Evolutionary conservation across 768 basidiomycete genomes (phyloP).

Genomic region (Agaricus sinodeliciosus): DNA sequence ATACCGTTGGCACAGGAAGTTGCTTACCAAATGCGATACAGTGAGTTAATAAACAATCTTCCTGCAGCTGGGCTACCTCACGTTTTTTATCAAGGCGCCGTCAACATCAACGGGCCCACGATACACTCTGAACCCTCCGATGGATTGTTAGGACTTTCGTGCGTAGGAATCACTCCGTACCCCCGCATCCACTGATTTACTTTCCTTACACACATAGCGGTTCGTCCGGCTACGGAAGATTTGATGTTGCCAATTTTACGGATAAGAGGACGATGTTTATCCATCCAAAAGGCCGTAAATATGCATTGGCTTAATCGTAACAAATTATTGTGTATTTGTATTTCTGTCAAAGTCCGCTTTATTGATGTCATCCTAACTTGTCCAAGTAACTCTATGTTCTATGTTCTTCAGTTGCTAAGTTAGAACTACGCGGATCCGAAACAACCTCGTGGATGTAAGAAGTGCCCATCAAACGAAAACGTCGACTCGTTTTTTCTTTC

Average conservation of each 20-base stretch:
- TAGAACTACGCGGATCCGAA: too few relatives aligned
- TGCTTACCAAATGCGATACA: constrained; percentile 41
- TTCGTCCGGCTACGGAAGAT: constrained; percentile 44
- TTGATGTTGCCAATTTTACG: constrained; percentile 44
- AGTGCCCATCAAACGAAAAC: too few relatives aligned
- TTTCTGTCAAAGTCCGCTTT: too few relatives aligned
- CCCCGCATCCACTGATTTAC: background rate
- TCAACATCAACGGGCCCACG: constrained; percentile 50
- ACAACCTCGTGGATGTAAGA: too few relatives aligned
- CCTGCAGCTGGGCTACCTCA: background rate
- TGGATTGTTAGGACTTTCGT: constrained; percentile 41
- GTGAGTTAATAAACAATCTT: constrained; percentile 17
- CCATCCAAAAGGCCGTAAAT: constrained; percentile 28
- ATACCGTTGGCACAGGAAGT: constrained; percentile 35
- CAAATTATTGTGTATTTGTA: too few relatives aligned
- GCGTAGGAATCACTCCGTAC: constrained; percentile 13
- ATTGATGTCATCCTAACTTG: too few relatives aligned
- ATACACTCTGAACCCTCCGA: constrained; percentile 35
- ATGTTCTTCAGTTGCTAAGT: too few relatives aligned
- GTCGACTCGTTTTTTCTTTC: too few relatives aligned
- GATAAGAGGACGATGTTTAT: constrained; percentile 24
- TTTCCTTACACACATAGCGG: constrained; percentile 21
- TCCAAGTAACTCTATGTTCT: too few relatives aligned
- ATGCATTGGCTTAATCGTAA: background rate
- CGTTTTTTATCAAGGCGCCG: constrained; percentile 29